Base-by-base conservation (phyloP, 2,329 filamentous ascomycete genomes). In the Xylariaceae sp. region DNA sequence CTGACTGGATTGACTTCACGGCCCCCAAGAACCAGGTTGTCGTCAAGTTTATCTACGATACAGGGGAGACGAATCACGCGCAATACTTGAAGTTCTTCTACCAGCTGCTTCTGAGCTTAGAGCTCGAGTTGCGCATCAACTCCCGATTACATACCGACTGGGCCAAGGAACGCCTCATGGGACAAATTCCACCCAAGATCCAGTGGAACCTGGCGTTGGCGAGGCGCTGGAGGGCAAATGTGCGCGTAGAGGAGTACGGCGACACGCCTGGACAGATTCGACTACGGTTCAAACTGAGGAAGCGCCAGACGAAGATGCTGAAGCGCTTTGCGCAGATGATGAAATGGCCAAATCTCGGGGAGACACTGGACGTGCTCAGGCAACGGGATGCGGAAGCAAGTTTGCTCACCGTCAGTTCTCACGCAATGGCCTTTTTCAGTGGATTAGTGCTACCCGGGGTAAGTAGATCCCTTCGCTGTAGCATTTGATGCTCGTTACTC, bases 341-440 rank as follows among this genome's bases (percentile, higher is more conserved):
- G 78, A 91, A 90, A 72, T 92, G 89, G 89, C 89, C 89, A 1
- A 91, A 91, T 65, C 81, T 91, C 56, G 76, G 77, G 17, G 84
- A 85, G 56, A 86, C 89, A 6, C 78, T 90, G 40, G 82, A 84
- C 37, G 79, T 83, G 41, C 78, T 92, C 51, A 83, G 81, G 60
- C 81, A 87, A 58, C 79, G 80, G 58, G 85, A 88, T 56, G 75
- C 73, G 9, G 84, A 88, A 57, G 79, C 81, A 19, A 78, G 78
- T 12, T 74, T 90, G 49, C 79, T 89, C 60, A 76, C 80, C 36
- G 75, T 87, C 67, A 86, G 86, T 66, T 89, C 88, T 17, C 87
- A 91, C 68, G 83, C 88, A 14, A 87, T 91, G 83, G 89, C 89
- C 6, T 92, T 89, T 76, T 91, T 92, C 67, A 89, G 87, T 33